Conservation (phyloP, 768 basidiomycete species). For the Hortiboletus flavorubellus region DNA sequence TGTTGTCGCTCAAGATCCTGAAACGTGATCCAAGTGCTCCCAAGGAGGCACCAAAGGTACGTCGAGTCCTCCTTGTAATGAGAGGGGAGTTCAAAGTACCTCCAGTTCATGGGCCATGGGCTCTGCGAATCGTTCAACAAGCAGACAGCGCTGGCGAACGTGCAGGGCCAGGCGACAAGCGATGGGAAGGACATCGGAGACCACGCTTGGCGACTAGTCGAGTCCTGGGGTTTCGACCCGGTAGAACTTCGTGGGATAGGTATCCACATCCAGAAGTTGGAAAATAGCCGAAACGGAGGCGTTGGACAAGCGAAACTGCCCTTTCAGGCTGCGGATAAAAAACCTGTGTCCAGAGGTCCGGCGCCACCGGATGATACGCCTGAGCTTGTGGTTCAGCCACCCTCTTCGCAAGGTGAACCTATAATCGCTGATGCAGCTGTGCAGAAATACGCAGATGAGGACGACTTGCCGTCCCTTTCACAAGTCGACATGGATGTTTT, state of each 20-base stretch:
- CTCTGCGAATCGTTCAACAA: slow-evolving; percentile 79
- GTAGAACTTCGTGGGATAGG: slow-evolving; percentile 89
- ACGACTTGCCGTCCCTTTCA: slow-evolving; percentile 66
- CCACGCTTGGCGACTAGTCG: slow-evolving; percentile 72
- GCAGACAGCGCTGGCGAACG: slow-evolving; percentile 55
- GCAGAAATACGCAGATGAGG: slow-evolving; percentile 11
- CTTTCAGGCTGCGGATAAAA: slow-evolving; percentile 41
- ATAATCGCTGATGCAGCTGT: background rate
- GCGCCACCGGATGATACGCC: slow-evolving; percentile 8
- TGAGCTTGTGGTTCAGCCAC: slow-evolving; percentile 29
- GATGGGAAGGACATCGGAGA: slow-evolving; percentile 70
- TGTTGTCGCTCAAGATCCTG: slow-evolving; percentile 85
- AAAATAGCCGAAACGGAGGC: slow-evolving; percentile 41
- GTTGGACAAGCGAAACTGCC: slow-evolving; percentile 59
- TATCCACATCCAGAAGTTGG: slow-evolving; percentile 87
- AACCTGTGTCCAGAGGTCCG: background rate
- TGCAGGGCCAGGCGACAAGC: slow-evolving; percentile 67
- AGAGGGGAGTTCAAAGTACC: background rate
- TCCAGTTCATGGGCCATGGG: slow-evolving; percentile 89
- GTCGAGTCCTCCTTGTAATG: slow-evolving; percentile 6
- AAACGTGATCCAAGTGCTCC: slow-evolving; percentile 83
- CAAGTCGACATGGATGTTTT: slow-evolving; percentile 73
- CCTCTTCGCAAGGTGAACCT: slow-evolving; percentile 33
- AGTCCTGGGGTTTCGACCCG: slow-evolving; percentile 73
- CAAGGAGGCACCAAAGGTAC: slow-evolving; percentile 85